These are phyloP conservation scores for Hymenoscyphus occultus DNA, from an alignment of 2,329 filamentous ascomycete genomes.

Conservation along the genomic window DNA sequence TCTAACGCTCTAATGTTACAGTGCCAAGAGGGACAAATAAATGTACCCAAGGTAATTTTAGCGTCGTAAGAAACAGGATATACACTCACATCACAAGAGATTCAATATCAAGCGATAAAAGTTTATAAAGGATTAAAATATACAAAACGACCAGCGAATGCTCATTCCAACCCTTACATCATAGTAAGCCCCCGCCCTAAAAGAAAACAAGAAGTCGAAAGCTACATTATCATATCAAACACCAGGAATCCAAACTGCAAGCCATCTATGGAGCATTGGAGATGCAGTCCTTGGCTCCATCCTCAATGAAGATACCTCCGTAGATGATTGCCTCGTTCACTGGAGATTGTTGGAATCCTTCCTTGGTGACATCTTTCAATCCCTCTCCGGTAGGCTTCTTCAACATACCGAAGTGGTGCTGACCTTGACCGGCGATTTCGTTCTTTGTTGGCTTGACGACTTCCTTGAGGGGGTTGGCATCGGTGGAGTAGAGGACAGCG, in stretches of 20 bases:
- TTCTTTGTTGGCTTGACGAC: slow-evolving; percentile 48
- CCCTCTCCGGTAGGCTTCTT: slow-evolving; percentile 51
- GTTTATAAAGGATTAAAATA: too few relatives aligned
- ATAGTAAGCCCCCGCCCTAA: too few relatives aligned
- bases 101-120: too few relatives aligned
- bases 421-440: slow-evolving; percentile 54
- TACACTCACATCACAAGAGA: too few relatives aligned
- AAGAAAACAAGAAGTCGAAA: neutral
- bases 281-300: slow-evolving; percentile 43
- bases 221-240: neutral
- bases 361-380: slow-evolving; percentile 48
- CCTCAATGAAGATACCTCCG: slow-evolving; percentile 52
- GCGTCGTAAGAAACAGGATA: too few relatives aligned
- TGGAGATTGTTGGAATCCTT: slow-evolving; percentile 46
- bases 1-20: too few relatives aligned
- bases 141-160: too few relatives aligned
- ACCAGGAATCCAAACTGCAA: neutral
- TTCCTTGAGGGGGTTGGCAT: slow-evolving; percentile 43
- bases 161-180: too few relatives aligned
- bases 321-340: slow-evolving; percentile 53
- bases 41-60: too few relatives aligned
- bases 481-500: slow-evolving; percentile 55
- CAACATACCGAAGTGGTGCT: slow-evolving; percentile 60
- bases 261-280: slow-evolving; percentile 13
- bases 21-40: too few relatives aligned